These are phyloP conservation scores for Fusarium cyanostomum DNA, from an alignment of 2,329 filamentous ascomycete genomes.

Conservation along the genomic window DNA sequence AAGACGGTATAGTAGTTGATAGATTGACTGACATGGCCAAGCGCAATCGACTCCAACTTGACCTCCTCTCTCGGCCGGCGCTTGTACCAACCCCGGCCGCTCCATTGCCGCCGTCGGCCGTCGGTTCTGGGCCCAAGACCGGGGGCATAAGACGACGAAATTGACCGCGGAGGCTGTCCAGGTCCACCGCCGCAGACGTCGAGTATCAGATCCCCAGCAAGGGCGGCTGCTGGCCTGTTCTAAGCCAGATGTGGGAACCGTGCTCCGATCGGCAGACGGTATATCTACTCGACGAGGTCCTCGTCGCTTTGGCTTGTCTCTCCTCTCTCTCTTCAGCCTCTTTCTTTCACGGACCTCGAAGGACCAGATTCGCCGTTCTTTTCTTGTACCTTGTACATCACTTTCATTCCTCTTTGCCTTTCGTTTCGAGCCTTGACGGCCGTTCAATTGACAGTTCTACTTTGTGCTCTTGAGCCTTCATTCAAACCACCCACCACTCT, in stretches of 20 bases:
- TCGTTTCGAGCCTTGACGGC: conserved; percentile 46
- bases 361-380: conserved; percentile 46
- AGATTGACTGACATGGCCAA: background rate
- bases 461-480: conserved; percentile 25
- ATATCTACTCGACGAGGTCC: conserved; percentile 37
- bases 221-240: background rate
- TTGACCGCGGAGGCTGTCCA: conserved; percentile 17
- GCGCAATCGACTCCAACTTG: too few relatives aligned
- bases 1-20: background rate
- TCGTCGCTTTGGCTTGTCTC: background rate
- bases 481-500: conserved; percentile 26
- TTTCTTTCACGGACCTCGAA: conserved; percentile 44
- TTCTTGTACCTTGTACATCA: conserved; percentile 44
- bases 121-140: background rate
- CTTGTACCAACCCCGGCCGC: conserved; percentile 17
- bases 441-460: conserved; percentile 30
- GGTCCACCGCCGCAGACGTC: conserved; percentile 17
- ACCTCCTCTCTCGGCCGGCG: conserved; percentile 23
- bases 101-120: conserved; percentile 16
- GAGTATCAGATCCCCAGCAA: conserved; percentile 19
- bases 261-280: conserved; percentile 19
- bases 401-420: conserved; percentile 42
- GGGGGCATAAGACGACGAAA: conserved; percentile 16
- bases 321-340: conserved; percentile 29
- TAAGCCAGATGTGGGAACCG: conserved; percentile 34